phyloP scores from a whole-genome alignment of 2,329 filamentous ascomycete genomes.

The Colletotrichum orchidophilum region DNA sequence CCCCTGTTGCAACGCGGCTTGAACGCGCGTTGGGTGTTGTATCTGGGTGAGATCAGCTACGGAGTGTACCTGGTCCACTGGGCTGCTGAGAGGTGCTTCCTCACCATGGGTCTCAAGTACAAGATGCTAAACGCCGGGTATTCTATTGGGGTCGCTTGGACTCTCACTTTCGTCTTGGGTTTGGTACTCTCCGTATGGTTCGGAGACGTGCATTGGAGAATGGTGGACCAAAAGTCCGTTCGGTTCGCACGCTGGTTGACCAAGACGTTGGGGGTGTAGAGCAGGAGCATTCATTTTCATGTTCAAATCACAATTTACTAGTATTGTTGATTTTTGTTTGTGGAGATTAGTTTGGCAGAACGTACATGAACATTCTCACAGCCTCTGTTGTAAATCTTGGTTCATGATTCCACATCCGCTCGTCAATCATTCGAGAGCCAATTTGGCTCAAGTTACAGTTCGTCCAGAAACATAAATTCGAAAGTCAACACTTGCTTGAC shows the following conservation, averaged over 20 bases:
- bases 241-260: conserved; percentile 53
- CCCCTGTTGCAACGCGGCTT: conserved; percentile 64
- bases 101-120: background rate
- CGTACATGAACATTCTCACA: background rate
- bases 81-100: background rate
- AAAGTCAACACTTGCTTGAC: no score
- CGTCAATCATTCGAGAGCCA: no score
- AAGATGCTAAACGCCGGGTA: background rate
- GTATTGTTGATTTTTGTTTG: background rate
- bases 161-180: background rate
- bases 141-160: background rate
- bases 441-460: no score
- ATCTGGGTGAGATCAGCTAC: conserved; percentile 70
- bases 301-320: background rate
- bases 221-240: conserved; percentile 55
- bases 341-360: background rate
- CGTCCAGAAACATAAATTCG: no score
- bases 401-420: background rate
- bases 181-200: conserved; percentile 46
- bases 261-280: background rate
- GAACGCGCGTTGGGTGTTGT: conserved; percentile 66
- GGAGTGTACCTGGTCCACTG: conserved; percentile 73
- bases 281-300: background rate
- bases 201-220: conserved; percentile 57
- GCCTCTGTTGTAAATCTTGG: background rate